Evolutionary conservation across 139 green algal genomes (phyloP), one percentile per base, ranked within the genome.

Genomic region (Chlorella sp.): DNA sequence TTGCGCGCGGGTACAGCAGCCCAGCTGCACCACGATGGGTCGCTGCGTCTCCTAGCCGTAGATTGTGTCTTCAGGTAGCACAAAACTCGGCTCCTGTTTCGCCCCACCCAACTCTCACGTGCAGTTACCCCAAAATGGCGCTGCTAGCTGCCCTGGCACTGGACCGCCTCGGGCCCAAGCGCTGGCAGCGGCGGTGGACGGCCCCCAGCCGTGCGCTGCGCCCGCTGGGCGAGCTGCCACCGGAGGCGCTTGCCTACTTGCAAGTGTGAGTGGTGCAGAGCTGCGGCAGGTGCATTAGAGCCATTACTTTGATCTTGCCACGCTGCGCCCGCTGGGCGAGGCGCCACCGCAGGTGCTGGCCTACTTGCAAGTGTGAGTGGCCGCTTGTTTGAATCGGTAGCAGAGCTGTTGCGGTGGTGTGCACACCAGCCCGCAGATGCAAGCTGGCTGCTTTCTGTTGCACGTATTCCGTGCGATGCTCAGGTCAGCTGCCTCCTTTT

Each of bases 61-160:
- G 36, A 73, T 38, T 24, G 22, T 44, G 65, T 3, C 38, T 73
- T 2, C 56, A 14, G 56, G n/a, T n/a, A n/a, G n/a, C n/a, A n/a
- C n/a, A n/a, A n/a, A n/a, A n/a, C n/a, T n/a, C n/a, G n/a, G n/a
- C n/a, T n/a, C n/a, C n/a, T n/a, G n/a, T n/a, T n/a, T n/a, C n/a
- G n/a, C n/a, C 34, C 28, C 28, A 24, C 22, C 28, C 13, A 51
- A 26, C 58, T 20, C 36, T 30, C 30, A 4, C 3, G 5, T 34
- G 65, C 81, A 85, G 81, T 26, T 85, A 85, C 81, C 43, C 38
- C 69, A 85, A 85, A 30, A 54, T 26, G 36, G 65, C 36, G 19
- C 51, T 79, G 48, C 36, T 85, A 69, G 48, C 51, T 0, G 81
- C 48, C 3, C 69, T 85, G 24, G 13, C 72, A 8, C 34, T 28